Base-by-base conservation (phyloP, 176 grass and related monocot genomes). In the Avena atlantica region DNA sequence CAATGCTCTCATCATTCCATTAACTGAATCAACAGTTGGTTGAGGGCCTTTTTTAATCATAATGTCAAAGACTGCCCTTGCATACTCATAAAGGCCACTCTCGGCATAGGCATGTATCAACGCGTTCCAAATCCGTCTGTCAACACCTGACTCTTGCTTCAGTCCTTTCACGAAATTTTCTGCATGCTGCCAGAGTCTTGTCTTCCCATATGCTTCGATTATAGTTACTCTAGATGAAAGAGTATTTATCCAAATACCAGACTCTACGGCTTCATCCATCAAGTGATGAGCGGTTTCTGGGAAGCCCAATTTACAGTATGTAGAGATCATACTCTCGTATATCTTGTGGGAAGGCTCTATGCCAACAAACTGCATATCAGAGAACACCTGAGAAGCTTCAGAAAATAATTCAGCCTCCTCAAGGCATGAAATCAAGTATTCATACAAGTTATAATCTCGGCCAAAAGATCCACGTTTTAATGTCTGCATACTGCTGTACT, bases 101-200 rank as follows among this genome's bases (percentile, higher is more conserved):
- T 92, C 91, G 58, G 88, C 91, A 90, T 98, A 98, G 65, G 90
- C 93, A 88, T 83, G 75, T 80, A 98, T 98, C 83, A 98, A 90
- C 73, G 90, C 91, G 86, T 98, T 98, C 96, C 96, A 95, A 29
- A 98, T 85, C 76, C 82, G 93, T 84, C 92, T 89, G 74, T 95
- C 90, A 66, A 98, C 66, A 89, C 61, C 70, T 52, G 84, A 85
- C 20, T 86, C 76, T 31, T 85, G 90, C 53, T 82, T 89, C 86
- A 98, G 87, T 83, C 85, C 89, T 84, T 89, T 78, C 42, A 95
- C 92, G 5, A 98, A 91, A 77, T 60, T 90, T 90, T 98, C 93
- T 47, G 93, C 91, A 78, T 85, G 88, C 86, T 95, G 84, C 96
- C 96, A 98, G 12, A 92, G 84, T 80, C 91, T 95, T 84, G 89